Conservation (phyloP, 805 yeast genomes). For the Candida methanosorbosa region DNA sequence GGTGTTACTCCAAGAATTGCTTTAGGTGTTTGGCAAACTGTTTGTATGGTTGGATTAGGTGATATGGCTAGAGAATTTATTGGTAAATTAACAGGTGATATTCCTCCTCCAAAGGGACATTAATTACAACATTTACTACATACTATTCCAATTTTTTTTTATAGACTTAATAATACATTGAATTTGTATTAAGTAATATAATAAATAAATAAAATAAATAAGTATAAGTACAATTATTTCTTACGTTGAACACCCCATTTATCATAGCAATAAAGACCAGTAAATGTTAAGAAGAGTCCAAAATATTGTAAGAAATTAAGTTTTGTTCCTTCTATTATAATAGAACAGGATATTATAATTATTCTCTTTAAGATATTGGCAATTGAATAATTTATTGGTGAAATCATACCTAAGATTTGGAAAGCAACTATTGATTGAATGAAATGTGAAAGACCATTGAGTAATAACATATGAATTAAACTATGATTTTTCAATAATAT, state of each 20-base stretch:
- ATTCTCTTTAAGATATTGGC: constrained; percentile 73
- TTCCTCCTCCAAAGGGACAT: constrained; percentile 34
- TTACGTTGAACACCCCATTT: constrained; percentile 42
- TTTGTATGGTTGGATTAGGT: constrained; percentile 97
- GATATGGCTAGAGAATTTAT: constrained; percentile 79
- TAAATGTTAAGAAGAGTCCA: constrained; percentile 48
- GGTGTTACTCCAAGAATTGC: constrained; percentile 98
- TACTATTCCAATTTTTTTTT: background rate
- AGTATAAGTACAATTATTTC: background rate
- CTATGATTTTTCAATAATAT: constrained; percentile 17
- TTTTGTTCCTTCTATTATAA: constrained; percentile 51
- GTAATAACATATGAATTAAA: constrained; percentile 30
- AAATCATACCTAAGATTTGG: constrained; percentile 60
- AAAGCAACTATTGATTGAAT: constrained; percentile 68
- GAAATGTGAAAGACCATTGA: constrained; percentile 69
- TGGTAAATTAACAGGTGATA: constrained; percentile 52
- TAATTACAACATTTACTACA: constrained; percentile 11
- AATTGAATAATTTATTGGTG: constrained; percentile 73
- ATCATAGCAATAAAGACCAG: constrained; percentile 65
- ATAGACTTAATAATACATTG: background rate
- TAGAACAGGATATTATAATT: constrained; percentile 57
- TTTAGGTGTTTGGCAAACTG: constrained; percentile 96
- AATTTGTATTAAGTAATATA: background rate
- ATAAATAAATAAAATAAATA: background rate
- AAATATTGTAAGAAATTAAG: constrained; percentile 31